Evolutionary conservation across 2,329 filamentous ascomycete species (phyloP), one percentile per base, ranked within the genome.

Genomic region (Fusarium proliferatum): DNA sequence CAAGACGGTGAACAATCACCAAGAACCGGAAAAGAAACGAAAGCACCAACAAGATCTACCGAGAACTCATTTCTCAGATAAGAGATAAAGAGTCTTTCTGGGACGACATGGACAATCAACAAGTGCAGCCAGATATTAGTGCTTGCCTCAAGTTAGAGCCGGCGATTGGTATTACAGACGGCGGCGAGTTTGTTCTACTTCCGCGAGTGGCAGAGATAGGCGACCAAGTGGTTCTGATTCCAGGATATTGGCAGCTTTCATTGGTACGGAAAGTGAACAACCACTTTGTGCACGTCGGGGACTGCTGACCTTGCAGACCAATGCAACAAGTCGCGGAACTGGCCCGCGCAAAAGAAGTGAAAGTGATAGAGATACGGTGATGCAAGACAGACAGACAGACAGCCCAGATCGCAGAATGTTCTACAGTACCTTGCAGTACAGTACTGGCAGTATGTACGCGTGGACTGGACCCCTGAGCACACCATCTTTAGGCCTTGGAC

Each of bases 311-410:
- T 26, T 52, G 11, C 3, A 56, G 30, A 9, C 12, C n/a, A 1
- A 39, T 17, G 26, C 12, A 36, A 15, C 26, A 62, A 9, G 3
- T 68, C 7, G 42, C 33, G 8, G 30, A 58, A 34, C 23, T 48
- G 34, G 23, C 33, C n/a, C 23, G 39, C 13, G 4, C 13, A 15
- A 45, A 26, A 28, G 36, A 63, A 30, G 38, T 51, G 45, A 36
- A 52, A 30, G 7, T 28, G 19, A 58, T 68, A n/a, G 45, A 64
- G 51, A 43, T 57, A 12, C 26, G 51, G 53, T 69, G 42, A 43
- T 58, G 28, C 21, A 58, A 33, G 33, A 15, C 12, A 33, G 39
- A 6, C 30, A 33, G 33, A 15, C 6, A 33, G 39, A 23, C 23
- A 23, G 23, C 9, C 0, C 12, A 15, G 33, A n/a, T 38, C 38